These are phyloP conservation scores for Podochytrium sp. DNA, from an alignment of 192 early-diverging fungal species.

Conservation along the genomic window DNA sequence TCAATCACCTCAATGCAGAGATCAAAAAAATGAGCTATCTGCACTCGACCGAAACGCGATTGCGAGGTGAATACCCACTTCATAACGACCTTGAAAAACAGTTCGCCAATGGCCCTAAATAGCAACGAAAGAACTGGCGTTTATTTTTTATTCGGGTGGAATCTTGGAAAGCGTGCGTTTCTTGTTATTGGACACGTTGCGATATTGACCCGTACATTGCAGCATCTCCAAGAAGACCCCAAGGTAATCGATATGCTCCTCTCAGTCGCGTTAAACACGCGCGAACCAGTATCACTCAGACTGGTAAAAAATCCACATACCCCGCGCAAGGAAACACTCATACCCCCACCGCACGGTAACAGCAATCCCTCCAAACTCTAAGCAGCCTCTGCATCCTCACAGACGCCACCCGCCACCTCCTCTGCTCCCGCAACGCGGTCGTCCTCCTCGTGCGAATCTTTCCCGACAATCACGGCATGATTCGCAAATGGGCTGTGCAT, in stretches of 20 bases:
- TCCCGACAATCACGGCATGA: constrained; percentile 4
- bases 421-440: background rate
- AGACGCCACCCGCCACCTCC: background rate
- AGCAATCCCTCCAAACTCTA: constrained; percentile 19
- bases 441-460: constrained; percentile 5
- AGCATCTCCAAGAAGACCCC: constrained; percentile 15
- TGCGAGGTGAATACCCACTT: constrained; percentile 4
- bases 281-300: background rate
- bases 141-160: constrained; percentile 18
- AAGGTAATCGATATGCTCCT: constrained; percentile 1
- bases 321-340: background rate
- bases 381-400: constrained; percentile 13
- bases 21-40: background rate
- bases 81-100: too few relatives aligned
- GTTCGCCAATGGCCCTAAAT: too few relatives aligned
- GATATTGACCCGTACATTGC: too few relatives aligned
- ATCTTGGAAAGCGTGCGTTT: constrained; percentile 15
- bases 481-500: constrained; percentile 23
- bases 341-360: background rate
- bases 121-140: constrained; percentile 8
- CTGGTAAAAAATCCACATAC: constrained; percentile 1
- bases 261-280: background rate
- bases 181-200: background rate
- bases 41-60: background rate
- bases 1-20: background rate